Evolutionary conservation across 192 early-diverging fungal species (phyloP), one percentile per base, ranked within the genome.

Genomic region (Phycomyces blakesleeanus): DNA sequence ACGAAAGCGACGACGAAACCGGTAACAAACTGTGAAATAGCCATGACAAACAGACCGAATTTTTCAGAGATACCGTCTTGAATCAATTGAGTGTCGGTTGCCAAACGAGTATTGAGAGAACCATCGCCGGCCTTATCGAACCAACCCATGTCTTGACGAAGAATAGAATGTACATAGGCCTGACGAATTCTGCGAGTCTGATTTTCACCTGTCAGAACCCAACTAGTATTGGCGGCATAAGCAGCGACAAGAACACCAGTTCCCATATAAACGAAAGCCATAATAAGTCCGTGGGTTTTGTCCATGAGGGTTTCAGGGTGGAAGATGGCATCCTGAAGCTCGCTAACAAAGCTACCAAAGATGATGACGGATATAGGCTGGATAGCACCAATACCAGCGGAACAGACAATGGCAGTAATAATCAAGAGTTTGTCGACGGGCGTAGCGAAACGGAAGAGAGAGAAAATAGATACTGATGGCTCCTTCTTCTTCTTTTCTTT

Each of bases 51-150:
- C 41, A 90, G 73, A 63, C 89, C 87, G 42, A 93, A 79, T 67
- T 95, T 97, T 53, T 93, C 93, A 22, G 83, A 81, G 18, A 93
- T 88, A 44, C 92, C 94, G 61, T 95, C 95, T 74, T 96, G 91
- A 41, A 94, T 82, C 57, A 94, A 53, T 42, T 88, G 86, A 21
- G 89, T 93, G 50, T 98, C 93, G 42, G 85, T 82, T 40, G 93
- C 87, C 37, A 98, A 84, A 26, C 93, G 88, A 25, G 93, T 91
- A 5, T 91, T 90, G 42, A 98, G 81, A 57, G 90, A 89, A 54
- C 92, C 94, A 26, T 86, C 82, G 59, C 84, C 82, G 37, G 73
- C 78, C 21, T 78, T 69, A 59, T 98, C 95, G 68, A 94, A 95
- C 87, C 90, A 98, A 16, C 81, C 83, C 41, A 92, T 86, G 22